phyloP scores from a whole-genome alignment of 805 yeast genomes.

The Maudiozyma barnettii region DNA sequence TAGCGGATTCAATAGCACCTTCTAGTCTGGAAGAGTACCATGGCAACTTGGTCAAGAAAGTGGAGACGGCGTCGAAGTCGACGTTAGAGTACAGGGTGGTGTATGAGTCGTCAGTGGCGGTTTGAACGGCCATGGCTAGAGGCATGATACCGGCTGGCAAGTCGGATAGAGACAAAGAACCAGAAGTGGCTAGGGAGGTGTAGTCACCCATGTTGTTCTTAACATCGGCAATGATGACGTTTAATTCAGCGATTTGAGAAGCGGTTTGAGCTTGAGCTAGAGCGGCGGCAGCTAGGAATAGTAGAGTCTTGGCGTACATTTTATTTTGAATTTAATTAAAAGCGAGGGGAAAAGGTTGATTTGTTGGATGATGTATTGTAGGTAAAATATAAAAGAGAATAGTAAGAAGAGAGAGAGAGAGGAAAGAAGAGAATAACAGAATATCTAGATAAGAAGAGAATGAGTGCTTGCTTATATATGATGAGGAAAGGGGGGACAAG shows the following conservation, averaged over 20 bases:
- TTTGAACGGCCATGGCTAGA: slow-evolving; percentile 13
- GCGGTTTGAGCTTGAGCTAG: slow-evolving; percentile 12
- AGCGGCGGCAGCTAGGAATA: slow-evolving; percentile 15
- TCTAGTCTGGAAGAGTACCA: slow-evolving; percentile 29
- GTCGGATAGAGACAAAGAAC: slow-evolving; percentile 7
- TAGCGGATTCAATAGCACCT: slow-evolving; percentile 7
- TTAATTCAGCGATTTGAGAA: slow-evolving; percentile 16
- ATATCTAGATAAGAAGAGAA: background rate
- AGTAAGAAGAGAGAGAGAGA: background rate
- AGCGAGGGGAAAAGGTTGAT: slow-evolving; percentile 5
- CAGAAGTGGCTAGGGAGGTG: slow-evolving; percentile 10
- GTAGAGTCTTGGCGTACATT: slow-evolving; percentile 13
- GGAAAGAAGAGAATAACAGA: background rate
- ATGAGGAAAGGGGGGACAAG: background rate
- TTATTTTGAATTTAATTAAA: background rate
- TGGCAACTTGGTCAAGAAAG: slow-evolving; percentile 24
- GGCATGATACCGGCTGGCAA: slow-evolving; percentile 19
- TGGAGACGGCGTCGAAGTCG: slow-evolving; percentile 20
- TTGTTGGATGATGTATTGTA: background rate
- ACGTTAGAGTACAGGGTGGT: slow-evolving; percentile 25
- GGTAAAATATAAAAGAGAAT: background rate
- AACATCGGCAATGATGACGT: slow-evolving; percentile 17
- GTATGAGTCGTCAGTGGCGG: slow-evolving; percentile 29
- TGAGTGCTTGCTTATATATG: too few relatives aligned
- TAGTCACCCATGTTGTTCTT: slow-evolving; percentile 11